Conservation (phyloP, 805 yeast genomes). For the Torulaspora quercuum region DNA sequence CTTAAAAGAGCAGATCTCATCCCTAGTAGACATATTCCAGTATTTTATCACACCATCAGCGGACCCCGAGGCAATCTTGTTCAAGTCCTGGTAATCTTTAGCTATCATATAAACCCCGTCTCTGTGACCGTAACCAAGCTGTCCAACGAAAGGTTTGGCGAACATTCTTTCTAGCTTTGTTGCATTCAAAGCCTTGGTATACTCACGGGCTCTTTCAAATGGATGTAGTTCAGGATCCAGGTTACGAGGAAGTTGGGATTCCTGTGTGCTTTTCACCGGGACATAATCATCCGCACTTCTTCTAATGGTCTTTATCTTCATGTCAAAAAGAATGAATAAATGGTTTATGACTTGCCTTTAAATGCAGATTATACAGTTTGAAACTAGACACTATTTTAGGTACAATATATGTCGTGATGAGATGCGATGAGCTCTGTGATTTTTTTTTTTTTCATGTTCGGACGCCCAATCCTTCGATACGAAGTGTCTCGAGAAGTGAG, state of each 20-base stretch:
- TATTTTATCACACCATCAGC: slow-evolving; percentile 94
- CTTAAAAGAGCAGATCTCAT: slow-evolving; percentile 69
- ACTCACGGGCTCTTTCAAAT: slow-evolving; percentile 94
- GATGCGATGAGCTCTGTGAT: slow-evolving; percentile 16
- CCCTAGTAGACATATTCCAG: slow-evolving; percentile 83
- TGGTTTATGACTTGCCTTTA: too few relatives aligned
- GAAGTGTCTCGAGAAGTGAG: slow-evolving; percentile 2
- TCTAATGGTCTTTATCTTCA: slow-evolving; percentile 84
- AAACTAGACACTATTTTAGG: too few relatives aligned
- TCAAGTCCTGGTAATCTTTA: slow-evolving; percentile 64
- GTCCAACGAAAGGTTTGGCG: slow-evolving; percentile 96
- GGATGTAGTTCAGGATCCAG: slow-evolving; percentile 94
- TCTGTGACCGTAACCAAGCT: slow-evolving; percentile 88
- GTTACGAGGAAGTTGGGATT: slow-evolving; percentile 81
- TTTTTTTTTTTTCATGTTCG: slow-evolving; percentile 7
- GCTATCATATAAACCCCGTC: slow-evolving; percentile 92
- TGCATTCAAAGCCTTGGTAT: slow-evolving; percentile 90
- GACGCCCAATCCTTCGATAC: slow-evolving; percentile 4
- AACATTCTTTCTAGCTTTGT: slow-evolving; percentile 94
- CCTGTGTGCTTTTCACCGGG: slow-evolving; percentile 88
- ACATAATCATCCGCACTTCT: slow-evolving; percentile 89
- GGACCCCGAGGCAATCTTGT: slow-evolving; percentile 82
- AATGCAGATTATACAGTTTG: slow-evolving; percentile 8
- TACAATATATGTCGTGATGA: too few relatives aligned
- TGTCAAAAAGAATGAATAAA: slow-evolving; percentile 14